These are phyloP conservation scores for Ilyonectria mors-panacis DNA, from an alignment of 2,329 filamentous ascomycete species.

Conservation along the genomic window DNA sequence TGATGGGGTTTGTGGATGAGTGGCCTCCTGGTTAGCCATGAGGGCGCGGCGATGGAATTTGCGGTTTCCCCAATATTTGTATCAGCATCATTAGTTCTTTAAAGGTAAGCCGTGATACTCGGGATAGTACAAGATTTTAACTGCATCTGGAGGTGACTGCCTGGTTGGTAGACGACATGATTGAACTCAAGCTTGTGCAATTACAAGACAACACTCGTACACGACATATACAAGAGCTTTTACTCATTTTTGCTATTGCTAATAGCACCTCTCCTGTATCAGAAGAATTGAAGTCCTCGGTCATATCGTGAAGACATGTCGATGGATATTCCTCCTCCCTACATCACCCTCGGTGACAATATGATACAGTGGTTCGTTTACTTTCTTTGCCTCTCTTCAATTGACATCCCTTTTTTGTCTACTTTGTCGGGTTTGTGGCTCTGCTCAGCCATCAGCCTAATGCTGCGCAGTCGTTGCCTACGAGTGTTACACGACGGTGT, in stretches of 20 bases:
- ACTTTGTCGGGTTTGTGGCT: no score
- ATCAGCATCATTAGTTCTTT: background rate
- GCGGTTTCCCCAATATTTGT: background rate
- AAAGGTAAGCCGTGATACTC: slow-evolving; percentile 1
- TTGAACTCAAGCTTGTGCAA: background rate
- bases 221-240: background rate
- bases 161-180: background rate
- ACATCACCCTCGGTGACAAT: background rate
- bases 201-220: background rate
- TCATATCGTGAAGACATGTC: background rate
- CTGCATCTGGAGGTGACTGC: background rate
- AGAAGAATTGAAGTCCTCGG: background rate
- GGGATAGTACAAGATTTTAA: background rate
- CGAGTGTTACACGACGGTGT: no score
- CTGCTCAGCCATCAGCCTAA: no score
- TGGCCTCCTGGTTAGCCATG: background rate
- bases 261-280: no score
- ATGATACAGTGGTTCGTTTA: no score
- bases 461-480: no score
- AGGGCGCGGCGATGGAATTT: background rate
- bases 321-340: no score
- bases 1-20: background rate
- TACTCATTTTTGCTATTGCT: background rate
- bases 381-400: no score
- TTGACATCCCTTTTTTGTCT: no score